A percentile compares a stretch with the other conserved stretches of the same genome.
Evolutionary conservation across 768 basidiomycete species (phyloP).

Genomic region (Boletus bicolor): DNA sequence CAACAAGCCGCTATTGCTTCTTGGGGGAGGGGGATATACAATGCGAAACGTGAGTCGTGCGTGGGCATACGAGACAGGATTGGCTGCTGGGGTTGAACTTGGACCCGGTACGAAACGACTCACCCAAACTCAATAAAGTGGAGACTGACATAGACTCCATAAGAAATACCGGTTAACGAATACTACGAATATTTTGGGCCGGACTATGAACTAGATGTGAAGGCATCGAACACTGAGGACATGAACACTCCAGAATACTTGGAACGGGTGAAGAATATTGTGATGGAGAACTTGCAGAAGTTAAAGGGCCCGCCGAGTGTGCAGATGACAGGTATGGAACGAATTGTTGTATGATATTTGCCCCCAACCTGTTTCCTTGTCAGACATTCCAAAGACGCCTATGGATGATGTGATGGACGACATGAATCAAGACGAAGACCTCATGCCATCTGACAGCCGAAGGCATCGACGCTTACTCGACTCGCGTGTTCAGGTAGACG

Average conservation of each 20-base stretch:
- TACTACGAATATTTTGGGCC: conserved; percentile 99
- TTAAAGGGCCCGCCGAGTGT: conserved; percentile 88
- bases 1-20: conserved; percentile 86
- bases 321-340: conserved; percentile 73
- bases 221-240: conserved; percentile 91
- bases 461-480: conserved; percentile 78
- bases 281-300: conserved; percentile 86
- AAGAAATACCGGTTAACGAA: conserved; percentile 97
- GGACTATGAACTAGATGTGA: conserved; percentile 94
- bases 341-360: neutral
- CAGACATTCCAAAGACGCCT: conserved; percentile 81
- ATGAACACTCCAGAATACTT: conserved; percentile 91
- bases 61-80: conserved; percentile 97
- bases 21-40: conserved; percentile 98
- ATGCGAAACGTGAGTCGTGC: conserved; percentile 96
- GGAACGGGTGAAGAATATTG: conserved; percentile 87
- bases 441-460: conserved; percentile 72
- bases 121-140: neutral
- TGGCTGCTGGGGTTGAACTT: conserved; percentile 96
- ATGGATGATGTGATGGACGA: conserved; percentile 86
- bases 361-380: neutral
- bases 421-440: conserved; percentile 77
- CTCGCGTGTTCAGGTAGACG: conserved; percentile 75
- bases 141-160: conserved; percentile 3
- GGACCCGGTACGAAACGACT: conserved; percentile 55